phyloP scores from a whole-genome alignment of 495 filamentous ascomycete species.

The Thermochaetoides thermophila region DNA sequence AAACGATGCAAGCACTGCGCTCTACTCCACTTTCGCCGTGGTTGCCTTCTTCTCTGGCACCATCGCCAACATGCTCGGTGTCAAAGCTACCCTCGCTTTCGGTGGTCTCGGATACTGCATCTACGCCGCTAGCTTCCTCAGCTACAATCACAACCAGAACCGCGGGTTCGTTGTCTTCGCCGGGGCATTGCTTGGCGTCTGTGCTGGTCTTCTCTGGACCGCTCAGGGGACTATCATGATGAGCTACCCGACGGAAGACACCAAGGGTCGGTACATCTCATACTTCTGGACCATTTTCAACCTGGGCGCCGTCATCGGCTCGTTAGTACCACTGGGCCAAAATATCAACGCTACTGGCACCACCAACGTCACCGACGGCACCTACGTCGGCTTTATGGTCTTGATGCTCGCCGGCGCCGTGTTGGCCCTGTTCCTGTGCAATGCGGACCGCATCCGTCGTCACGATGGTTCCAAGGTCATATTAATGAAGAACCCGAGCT shows the following conservation, averaged over 20 bases:
- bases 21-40: slow-evolving; percentile 74
- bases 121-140: slow-evolving; percentile 64
- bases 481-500: slow-evolving; percentile 74
- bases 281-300: slow-evolving; percentile 97
- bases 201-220: slow-evolving; percentile 78
- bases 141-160: slow-evolving; percentile 69
- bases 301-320: slow-evolving; percentile 78
- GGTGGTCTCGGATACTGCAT: slow-evolving; percentile 80
- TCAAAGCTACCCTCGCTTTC: slow-evolving; percentile 55
- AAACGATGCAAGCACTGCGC: slow-evolving; percentile 54
- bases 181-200: slow-evolving; percentile 58
- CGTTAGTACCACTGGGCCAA: slow-evolving; percentile 67
- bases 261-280: slow-evolving; percentile 80
- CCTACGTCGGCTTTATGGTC: slow-evolving; percentile 82
- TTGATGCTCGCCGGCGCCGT: slow-evolving; percentile 65
- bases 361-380: slow-evolving; percentile 59
- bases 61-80: slow-evolving; percentile 60
- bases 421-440: slow-evolving; percentile 56
- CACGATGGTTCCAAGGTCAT: slow-evolving; percentile 65
- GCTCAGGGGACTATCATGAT: slow-evolving; percentile 95
- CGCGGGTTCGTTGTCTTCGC: slow-evolving; percentile 64
- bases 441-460: slow-evolving; percentile 64
- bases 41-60: slow-evolving; percentile 81
- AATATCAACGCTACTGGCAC: slow-evolving; percentile 51
- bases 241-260: slow-evolving; percentile 68